Conservation (phyloP, 2,329 filamentous ascomycete genomes). For the Neurospora sp. region DNA sequence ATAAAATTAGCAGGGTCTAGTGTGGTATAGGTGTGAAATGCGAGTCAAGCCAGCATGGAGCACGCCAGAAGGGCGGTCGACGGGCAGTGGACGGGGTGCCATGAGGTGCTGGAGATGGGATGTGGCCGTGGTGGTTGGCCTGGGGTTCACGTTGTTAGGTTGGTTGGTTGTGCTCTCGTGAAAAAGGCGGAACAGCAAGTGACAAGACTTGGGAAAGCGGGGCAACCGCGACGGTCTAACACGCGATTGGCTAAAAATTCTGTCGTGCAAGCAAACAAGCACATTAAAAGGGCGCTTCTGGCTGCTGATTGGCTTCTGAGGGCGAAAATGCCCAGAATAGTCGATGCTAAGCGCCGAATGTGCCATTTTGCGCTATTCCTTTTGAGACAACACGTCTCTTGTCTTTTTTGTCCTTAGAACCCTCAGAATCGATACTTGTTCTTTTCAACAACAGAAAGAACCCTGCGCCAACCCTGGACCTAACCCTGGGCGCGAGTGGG, state of each 20-base stretch:
- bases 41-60: background rate
- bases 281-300: constrained; percentile 14
- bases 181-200: background rate
- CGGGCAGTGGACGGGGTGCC: background rate
- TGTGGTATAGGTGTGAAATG: background rate
- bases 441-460: background rate
- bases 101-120: background rate
- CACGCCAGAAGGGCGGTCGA: background rate
- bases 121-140: background rate
- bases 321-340: constrained; percentile 10
- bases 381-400: constrained; percentile 5
- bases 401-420: background rate
- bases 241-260: constrained; percentile 22
- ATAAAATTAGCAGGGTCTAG: background rate
- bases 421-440: background rate
- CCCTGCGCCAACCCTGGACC: background rate
- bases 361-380: constrained; percentile 11
- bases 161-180: background rate
- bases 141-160: background rate
- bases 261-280: constrained; percentile 15
- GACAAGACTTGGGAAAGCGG: constrained; percentile 6
- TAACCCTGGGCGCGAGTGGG: background rate
- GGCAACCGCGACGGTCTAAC: constrained; percentile 3
- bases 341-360: constrained; percentile 17
- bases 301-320: constrained; percentile 19